Evolutionary conservation across 108 stramenopile genomes (phyloP).

Genomic region (Cyclotella choctawhatcheeana): DNA sequence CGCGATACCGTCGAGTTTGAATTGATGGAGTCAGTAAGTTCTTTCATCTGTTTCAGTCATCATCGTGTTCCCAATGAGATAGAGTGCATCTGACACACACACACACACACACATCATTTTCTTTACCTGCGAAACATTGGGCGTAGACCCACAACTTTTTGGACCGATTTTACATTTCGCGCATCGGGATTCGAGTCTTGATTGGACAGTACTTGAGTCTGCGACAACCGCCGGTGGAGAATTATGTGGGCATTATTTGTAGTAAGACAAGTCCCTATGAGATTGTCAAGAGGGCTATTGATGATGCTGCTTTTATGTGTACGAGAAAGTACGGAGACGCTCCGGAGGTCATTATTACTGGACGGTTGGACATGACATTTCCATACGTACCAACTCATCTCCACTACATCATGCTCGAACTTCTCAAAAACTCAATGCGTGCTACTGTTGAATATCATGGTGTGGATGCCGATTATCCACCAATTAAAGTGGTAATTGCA

Average conservation of each 20-base stretch:
- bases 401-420: constrained; percentile 96
- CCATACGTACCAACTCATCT: constrained; percentile 92
- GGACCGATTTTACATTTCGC: constrained; percentile 95
- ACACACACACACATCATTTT: too few relatives aligned
- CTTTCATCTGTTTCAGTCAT: too few relatives aligned
- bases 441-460: constrained; percentile 98
- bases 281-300: constrained; percentile 94
- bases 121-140: too few relatives aligned
- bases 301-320: constrained; percentile 98
- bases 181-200: constrained; percentile 98
- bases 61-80: too few relatives aligned
- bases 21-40: constrained; percentile 77
- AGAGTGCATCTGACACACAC: too few relatives aligned
- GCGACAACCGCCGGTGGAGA: constrained; percentile 84
- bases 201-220: constrained; percentile 95
- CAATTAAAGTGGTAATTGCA: constrained; percentile 96
- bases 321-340: constrained; percentile 97
- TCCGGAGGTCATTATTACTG: constrained; percentile 97
- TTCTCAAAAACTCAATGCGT: constrained; percentile 98
- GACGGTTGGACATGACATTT: constrained; percentile 94
- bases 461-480: constrained; percentile 89
- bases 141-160: constrained; percentile 94
- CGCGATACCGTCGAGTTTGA: constrained; percentile 52
- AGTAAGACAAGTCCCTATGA: constrained; percentile 90
- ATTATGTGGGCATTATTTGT: constrained; percentile 93